Evolutionary conservation across 306 rosid species (phyloP).

Genomic region (Heteromeles arbutifolia): DNA sequence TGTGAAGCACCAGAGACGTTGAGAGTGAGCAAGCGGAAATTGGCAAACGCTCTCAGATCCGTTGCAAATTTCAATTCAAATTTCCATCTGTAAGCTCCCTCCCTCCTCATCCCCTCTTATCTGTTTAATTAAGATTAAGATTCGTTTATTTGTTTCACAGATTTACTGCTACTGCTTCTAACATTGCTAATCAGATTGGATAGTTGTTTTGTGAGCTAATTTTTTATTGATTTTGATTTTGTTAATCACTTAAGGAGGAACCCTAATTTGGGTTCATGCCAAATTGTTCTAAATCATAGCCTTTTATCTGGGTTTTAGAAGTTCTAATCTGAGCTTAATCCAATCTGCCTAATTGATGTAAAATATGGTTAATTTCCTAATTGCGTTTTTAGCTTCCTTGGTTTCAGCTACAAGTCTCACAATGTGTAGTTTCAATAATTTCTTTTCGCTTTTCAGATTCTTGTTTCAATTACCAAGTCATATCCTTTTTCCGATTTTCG

Average conservation of each 20-base stretch:
- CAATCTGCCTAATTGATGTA: background rate
- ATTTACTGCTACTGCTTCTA: background rate
- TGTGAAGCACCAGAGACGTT: background rate
- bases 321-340: background rate
- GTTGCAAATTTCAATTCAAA: background rate
- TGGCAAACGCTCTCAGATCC: background rate
- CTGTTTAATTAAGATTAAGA: background rate
- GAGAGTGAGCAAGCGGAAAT: background rate
- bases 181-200: background rate
- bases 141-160: background rate
- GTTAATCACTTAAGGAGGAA: background rate
- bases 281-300: background rate
- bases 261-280: conserved; percentile 6
- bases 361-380: background rate
- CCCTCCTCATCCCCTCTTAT: background rate
- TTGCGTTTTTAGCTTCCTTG: background rate
- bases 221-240: background rate
- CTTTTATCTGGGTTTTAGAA: background rate
- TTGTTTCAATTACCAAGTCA: background rate
- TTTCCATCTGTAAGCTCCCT: conserved; percentile 22
- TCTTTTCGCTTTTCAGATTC: background rate
- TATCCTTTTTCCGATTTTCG: background rate
- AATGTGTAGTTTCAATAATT: background rate
- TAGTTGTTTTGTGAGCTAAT: background rate
- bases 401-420: background rate